phyloP scores from a whole-genome alignment of 2,329 filamentous ascomycete genomes.

The Penicillium sp. region DNA sequence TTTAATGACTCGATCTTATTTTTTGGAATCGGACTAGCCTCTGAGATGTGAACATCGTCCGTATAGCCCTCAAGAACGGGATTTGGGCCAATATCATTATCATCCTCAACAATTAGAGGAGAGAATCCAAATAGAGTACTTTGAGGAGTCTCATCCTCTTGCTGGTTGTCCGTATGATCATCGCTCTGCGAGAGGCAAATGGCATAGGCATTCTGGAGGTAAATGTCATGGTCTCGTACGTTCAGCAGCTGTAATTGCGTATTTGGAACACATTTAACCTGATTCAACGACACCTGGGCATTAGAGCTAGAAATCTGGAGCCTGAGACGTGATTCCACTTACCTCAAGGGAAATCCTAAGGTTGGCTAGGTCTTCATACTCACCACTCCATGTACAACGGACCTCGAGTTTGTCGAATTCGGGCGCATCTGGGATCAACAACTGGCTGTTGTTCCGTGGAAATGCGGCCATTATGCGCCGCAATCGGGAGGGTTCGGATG shows the following conservation, averaged over 20 bases:
- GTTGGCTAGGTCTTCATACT: constrained; percentile 21
- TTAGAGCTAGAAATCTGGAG: not conserved
- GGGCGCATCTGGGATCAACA: constrained; percentile 10
- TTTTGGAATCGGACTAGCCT: not conserved
- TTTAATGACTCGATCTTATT: not conserved
- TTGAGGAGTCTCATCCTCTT: constrained; percentile 11
- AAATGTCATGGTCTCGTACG: constrained; percentile 18
- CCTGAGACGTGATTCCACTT: constrained; percentile 10
- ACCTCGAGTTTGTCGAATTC: constrained; percentile 37
- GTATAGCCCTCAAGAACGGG: not conserved
- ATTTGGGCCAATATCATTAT: not conserved
- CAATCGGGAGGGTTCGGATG: not conserved
- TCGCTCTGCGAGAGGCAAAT: constrained; percentile 16
- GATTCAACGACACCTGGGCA: constrained; percentile 3
- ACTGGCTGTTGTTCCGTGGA: not conserved
- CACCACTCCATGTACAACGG: constrained; percentile 38
- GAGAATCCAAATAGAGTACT: constrained; percentile 28
- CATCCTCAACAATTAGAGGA: not conserved
- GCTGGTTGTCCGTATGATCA: constrained; percentile 7
- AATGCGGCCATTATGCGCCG: constrained; percentile 9
- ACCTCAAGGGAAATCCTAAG: constrained; percentile 39
- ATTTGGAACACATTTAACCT: constrained; percentile 33
- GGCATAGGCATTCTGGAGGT: constrained; percentile 19
- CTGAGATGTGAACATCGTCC: not conserved
- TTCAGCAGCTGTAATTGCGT: constrained; percentile 30